Base-by-base conservation (phyloP, 2,329 filamentous ascomycete species). In the Aurifilum marmelostoma region DNA sequence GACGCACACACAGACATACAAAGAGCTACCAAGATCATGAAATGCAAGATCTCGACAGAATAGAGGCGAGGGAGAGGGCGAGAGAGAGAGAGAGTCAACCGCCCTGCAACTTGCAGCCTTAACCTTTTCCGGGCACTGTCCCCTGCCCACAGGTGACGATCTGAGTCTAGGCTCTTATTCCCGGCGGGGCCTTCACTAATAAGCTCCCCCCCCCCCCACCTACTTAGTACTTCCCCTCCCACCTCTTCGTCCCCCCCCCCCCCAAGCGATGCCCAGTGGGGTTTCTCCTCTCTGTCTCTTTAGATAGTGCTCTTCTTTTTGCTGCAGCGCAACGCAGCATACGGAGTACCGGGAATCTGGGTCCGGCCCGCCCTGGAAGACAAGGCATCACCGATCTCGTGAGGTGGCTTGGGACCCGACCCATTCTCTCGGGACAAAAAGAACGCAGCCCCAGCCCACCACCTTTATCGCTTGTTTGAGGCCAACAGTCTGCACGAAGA, bases 281-380 rank as follows among this genome's bases (percentile, higher is more conserved):
- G 24, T 8, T 29, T 29, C 52, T 29, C 14, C n/a, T 12, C 47
- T 12, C n/a, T 52, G 6, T 5, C 21, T 18, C 52, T 29, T n/a
- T n/a, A n/a, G n/a, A n/a, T n/a, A n/a, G n/a, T n/a, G n/a, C 18
- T 34, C 34, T 34, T 34, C 8, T 34, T 34, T 4, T 24, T 62
- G 59, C 12, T 43, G 59, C 59, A 27, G 34, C 14, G 14, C 59
- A 24, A 14, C 59, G n/a, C 32, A 39, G 21, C 9, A 27, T 37
- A 62, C 39, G 34, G 59, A 62, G n/a, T 62, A 62, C 59, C 59
- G 59, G 59, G 59, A 41, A 27, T 62, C 59, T 62, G 59, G 59
- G 34, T 62, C 59, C 59, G 59, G 59, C 59, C 59, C 59, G 59
- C 32, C 39, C 59, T 62, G 34, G 34, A 62, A 62, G 59, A 62